Conservation (phyloP, 1,284 basidiomycete species). For the Peniophora sp. region DNA sequence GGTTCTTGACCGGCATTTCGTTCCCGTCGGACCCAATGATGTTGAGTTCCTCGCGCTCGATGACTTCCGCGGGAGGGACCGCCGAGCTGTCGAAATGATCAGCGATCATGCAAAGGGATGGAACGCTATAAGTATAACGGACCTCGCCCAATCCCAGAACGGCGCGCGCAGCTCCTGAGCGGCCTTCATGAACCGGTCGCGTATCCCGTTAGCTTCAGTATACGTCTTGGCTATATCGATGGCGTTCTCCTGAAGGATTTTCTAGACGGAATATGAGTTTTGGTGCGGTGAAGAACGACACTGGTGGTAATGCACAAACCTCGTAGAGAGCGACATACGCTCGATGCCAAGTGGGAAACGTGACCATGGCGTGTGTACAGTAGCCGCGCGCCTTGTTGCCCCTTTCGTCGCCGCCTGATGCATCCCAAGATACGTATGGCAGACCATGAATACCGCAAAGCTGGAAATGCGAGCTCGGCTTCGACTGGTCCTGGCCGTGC, state of each 20-base stretch:
- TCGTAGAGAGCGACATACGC: constrained; percentile 40
- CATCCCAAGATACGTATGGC: constrained; percentile 34
- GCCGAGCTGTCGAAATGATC: too few relatives aligned
- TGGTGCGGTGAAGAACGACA: not conserved
- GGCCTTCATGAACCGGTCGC: constrained; percentile 26
- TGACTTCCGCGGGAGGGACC: constrained; percentile 35
- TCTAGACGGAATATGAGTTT: constrained; percentile 20
- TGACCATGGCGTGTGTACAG: constrained; percentile 40
- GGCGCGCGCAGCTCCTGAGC: constrained; percentile 34
- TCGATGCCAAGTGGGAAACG: constrained; percentile 49
- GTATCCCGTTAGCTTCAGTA: constrained; percentile 20
- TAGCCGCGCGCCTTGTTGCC: constrained; percentile 31
- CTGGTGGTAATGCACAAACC: constrained; percentile 24
- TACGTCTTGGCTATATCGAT: constrained; percentile 32
- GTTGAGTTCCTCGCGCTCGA: constrained; percentile 24
- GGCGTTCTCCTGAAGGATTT: constrained; percentile 33
- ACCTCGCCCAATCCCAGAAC: constrained; percentile 42
- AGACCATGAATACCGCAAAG: constrained; percentile 43
- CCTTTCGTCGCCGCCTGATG: too few relatives aligned
- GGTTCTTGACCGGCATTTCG: constrained; percentile 27
- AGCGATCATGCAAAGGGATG: too few relatives aligned
- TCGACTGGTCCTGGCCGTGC: too few relatives aligned
- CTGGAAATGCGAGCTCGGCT: constrained; percentile 20
- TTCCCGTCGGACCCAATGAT: constrained; percentile 29
- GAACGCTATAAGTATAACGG: too few relatives aligned